Evolutionary conservation across 805 yeast species (phyloP).

Genomic region (Candida ulmi): DNA sequence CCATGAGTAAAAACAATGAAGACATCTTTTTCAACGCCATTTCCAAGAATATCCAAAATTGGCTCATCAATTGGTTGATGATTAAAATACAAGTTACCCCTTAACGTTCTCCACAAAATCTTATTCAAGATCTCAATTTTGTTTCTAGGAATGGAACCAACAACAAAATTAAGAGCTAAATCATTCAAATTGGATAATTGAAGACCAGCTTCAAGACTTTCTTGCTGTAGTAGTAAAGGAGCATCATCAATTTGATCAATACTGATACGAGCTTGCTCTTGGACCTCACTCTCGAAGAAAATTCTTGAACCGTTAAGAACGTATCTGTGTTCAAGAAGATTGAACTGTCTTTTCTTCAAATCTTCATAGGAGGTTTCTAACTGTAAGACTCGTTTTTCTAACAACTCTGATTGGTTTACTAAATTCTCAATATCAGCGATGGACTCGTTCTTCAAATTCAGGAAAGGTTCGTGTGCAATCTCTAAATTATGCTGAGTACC

Average conservation of each 20-base stretch:
- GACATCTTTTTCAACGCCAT: constrained; percentile 64
- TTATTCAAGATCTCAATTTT: constrained; percentile 69
- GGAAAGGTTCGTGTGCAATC: constrained; percentile 27
- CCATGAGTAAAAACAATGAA: constrained; percentile 95
- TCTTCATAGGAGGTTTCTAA: constrained; percentile 64
- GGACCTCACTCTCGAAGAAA: constrained; percentile 37
- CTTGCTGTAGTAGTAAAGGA: constrained; percentile 30
- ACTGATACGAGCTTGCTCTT: constrained; percentile 27
- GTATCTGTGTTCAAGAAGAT: constrained; percentile 65
- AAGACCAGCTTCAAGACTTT: constrained; percentile 31
- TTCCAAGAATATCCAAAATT: constrained; percentile 55
- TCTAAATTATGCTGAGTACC: constrained; percentile 37
- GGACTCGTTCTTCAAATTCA: constrained; percentile 21
- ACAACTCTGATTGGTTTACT: constrained; percentile 51
- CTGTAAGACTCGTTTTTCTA: constrained; percentile 72
- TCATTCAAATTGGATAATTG: constrained; percentile 21
- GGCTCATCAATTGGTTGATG: constrained; percentile 67
- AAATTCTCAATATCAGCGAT: constrained; percentile 59
- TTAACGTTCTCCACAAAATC: constrained; percentile 84
- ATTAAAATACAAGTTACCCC: constrained; percentile 85
- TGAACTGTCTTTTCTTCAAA: constrained; percentile 56
- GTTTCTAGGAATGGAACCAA: constrained; percentile 77
- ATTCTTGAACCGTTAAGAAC: constrained; percentile 46
- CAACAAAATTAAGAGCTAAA: constrained; percentile 26
- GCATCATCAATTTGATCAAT: constrained; percentile 32